Evolutionary conservation across 2,329 filamentous ascomycete species (phyloP).

Genomic region (Trichophyton benhamiae): DNA sequence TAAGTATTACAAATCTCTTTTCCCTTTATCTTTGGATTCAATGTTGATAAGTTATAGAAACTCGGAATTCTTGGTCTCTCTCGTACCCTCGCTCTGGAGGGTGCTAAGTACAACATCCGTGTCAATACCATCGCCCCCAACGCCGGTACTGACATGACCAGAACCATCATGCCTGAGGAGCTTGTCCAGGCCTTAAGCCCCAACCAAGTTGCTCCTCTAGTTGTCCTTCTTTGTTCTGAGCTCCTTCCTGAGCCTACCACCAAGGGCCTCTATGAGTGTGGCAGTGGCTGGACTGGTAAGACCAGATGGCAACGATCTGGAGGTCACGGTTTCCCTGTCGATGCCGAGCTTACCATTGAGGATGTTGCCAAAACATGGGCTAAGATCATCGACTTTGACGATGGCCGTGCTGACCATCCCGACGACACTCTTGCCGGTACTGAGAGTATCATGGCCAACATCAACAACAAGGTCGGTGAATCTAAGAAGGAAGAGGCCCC

Average conservation of each 20-base stretch:
- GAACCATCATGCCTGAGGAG: slow-evolving; percentile 88
- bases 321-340: slow-evolving; percentile 81
- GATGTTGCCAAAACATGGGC: slow-evolving; percentile 64
- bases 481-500: slow-evolving; percentile 35
- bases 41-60: slow-evolving; percentile 44
- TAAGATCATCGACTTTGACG: slow-evolving; percentile 74
- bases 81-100: slow-evolving; percentile 81
- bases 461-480: slow-evolving; percentile 56
- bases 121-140: slow-evolving; percentile 98
- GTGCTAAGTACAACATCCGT: slow-evolving; percentile 92
- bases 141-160: slow-evolving; percentile 89
- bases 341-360: slow-evolving; percentile 73
- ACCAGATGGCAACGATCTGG: slow-evolving; percentile 92
- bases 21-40: slow-evolving; percentile 17
- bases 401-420: slow-evolving; percentile 77
- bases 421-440: slow-evolving; percentile 63
- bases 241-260: slow-evolving; percentile 72
- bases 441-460: slow-evolving; percentile 70
- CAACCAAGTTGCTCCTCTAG: slow-evolving; percentile 89
- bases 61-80: slow-evolving; percentile 90
- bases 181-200: slow-evolving; percentile 98
- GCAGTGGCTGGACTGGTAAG: slow-evolving; percentile 80
- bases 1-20: slow-evolving; percentile 35
- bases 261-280: slow-evolving; percentile 84
- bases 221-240: slow-evolving; percentile 76